Conservation (phyloP, 1,284 basidiomycete genomes). For the Rhodotorula sp. region DNA sequence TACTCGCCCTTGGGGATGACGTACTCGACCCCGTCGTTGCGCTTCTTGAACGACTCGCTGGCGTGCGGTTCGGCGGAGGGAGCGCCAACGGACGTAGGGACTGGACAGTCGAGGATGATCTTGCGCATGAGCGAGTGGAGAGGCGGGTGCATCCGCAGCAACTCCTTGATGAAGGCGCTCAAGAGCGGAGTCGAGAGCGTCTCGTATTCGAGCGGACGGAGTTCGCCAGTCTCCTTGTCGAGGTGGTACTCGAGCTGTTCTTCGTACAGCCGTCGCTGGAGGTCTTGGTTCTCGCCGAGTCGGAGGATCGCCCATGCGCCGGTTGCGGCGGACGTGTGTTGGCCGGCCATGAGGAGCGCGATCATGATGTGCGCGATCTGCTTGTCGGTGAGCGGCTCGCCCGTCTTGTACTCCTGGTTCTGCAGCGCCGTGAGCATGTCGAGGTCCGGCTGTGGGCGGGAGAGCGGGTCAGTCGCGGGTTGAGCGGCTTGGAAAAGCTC, state of each 20-base stretch:
- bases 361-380: slow-evolving; percentile 95
- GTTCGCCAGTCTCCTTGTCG: slow-evolving; percentile 68
- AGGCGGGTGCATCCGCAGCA: slow-evolving; percentile 65
- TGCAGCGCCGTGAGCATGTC: slow-evolving; percentile 93
- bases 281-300: slow-evolving; percentile 72
- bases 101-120: slow-evolving; percentile 77
- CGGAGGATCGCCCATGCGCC: slow-evolving; percentile 90
- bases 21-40: slow-evolving; percentile 61
- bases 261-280: slow-evolving; percentile 77
- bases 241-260: slow-evolving; percentile 86
- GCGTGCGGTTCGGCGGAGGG: slow-evolving; percentile 55
- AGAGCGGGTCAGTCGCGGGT: neutral
- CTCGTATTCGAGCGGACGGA: slow-evolving; percentile 82
- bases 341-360: slow-evolving; percentile 70
- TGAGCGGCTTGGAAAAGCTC: no score
- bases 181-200: slow-evolving; percentile 76
- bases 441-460: slow-evolving; percentile 61
- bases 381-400: slow-evolving; percentile 73
- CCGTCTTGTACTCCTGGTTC: slow-evolving; percentile 82
- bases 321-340: slow-evolving; percentile 93
- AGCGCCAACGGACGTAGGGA: slow-evolving; percentile 76
- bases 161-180: slow-evolving; percentile 69
- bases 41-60: slow-evolving; percentile 25
- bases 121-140: slow-evolving; percentile 80
- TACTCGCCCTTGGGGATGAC: slow-evolving; percentile 89